These are phyloP conservation scores for Phyllosticta capitalensis DNA, from an alignment of 2,329 filamentous ascomycete species.

Conservation along the genomic window DNA sequence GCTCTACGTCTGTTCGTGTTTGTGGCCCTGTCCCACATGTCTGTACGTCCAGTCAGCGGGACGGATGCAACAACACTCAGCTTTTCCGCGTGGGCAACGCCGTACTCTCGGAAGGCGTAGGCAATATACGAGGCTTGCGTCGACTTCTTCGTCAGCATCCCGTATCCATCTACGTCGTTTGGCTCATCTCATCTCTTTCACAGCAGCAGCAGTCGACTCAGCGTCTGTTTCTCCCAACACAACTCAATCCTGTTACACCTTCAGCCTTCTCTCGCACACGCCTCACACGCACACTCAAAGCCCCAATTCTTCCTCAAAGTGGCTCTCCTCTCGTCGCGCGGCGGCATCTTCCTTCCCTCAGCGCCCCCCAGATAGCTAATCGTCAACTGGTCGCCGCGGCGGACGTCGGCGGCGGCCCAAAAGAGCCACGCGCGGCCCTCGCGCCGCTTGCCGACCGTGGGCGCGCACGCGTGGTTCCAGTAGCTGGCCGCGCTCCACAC, in stretches of 20 bases:
- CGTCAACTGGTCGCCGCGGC: slow-evolving; percentile 33
- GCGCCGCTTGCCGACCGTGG: slow-evolving; percentile 35
- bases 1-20: no score
- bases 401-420: slow-evolving; percentile 24
- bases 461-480: slow-evolving; percentile 40
- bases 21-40: no score
- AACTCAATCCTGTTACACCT: background rate
- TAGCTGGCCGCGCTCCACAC: slow-evolving; percentile 39
- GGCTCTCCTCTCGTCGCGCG: slow-evolving; percentile 26
- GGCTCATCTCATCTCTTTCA: no score
- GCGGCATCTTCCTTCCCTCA: slow-evolving; percentile 35
- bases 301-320: slow-evolving; percentile 35
- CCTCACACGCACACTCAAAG: slow-evolving; percentile 35
- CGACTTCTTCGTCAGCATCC: no score
- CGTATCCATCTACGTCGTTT: no score
- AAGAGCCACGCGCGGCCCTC: slow-evolving; percentile 35
- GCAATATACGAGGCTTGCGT: no score
- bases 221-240: no score
- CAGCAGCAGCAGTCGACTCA: no score
- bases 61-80: no score
- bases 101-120: no score
- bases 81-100: no score
- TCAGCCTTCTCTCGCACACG: slow-evolving; percentile 21
- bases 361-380: slow-evolving; percentile 41
- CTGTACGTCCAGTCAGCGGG: no score